Evolutionary conservation across 306 rosid species (phyloP).

Genomic region (Canavalia gladiata): DNA sequence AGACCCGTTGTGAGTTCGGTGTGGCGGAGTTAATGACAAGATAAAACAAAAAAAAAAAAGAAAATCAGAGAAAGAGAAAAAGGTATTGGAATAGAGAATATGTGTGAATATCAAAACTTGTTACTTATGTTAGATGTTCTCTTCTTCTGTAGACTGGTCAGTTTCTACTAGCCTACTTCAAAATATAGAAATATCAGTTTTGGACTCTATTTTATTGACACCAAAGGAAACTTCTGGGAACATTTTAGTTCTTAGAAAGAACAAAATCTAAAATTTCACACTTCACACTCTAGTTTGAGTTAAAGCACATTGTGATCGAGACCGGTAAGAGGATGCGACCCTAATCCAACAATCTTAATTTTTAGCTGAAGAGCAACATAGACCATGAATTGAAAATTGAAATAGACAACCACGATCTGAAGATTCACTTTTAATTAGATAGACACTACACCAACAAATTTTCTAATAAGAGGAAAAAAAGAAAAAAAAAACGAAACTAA

Average conservation of each 20-base stretch:
- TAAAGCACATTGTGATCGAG: not conserved
- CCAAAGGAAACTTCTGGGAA: not conserved
- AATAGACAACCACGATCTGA: constrained; percentile 47
- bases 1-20: not conserved
- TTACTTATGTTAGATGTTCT: constrained; percentile 12
- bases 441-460: constrained; percentile 31
- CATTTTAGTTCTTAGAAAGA: not conserved
- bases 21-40: not conserved
- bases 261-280: not conserved
- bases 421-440: constrained; percentile 44
- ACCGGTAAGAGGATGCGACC: not conserved
- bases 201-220: not conserved
- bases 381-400: constrained; percentile 23
- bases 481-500: not conserved
- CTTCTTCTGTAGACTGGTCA: not conserved
- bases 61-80: not conserved
- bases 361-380: constrained; percentile 21
- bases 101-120: not conserved
- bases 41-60: not conserved
- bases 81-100: not conserved
- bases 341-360: not conserved
- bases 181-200: not conserved
- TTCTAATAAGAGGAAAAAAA: constrained; percentile 7
- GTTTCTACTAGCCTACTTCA: too few species aligned
- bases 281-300: not conserved